phyloP scores from a whole-genome alignment of 768 basidiomycete species.

The Basidioascus undulatus region DNA sequence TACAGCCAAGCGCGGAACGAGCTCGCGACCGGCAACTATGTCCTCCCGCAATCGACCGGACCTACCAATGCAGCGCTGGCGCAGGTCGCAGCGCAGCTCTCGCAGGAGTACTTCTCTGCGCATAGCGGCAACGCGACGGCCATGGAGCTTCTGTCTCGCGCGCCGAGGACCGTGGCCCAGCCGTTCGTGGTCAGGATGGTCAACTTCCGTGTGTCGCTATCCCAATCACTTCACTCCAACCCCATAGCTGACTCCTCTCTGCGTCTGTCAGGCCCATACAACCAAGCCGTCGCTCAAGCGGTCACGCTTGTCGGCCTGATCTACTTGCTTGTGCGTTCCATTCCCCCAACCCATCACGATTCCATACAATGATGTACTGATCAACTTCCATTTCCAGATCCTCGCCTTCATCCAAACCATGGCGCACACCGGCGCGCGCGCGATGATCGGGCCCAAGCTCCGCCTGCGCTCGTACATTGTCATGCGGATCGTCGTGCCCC shows the following conservation, averaged over 20 bases:
- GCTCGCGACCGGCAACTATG: conserved; percentile 21
- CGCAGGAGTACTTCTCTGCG: conserved; percentile 7
- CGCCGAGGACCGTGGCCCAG: conserved; percentile 21
- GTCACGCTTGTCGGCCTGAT: conserved; percentile 25
- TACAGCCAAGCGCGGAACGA: conserved; percentile 27
- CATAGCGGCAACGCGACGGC: conserved; percentile 21
- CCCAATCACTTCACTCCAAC: too few relatives aligned
- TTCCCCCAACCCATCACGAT: conserved; percentile 5
- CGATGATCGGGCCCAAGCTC: conserved; percentile 21
- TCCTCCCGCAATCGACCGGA: conserved; percentile 19
- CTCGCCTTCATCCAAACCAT: neutral
- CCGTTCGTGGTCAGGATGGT: conserved; percentile 18
- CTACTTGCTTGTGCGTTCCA: conserved; percentile 14
- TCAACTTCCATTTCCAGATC: neutral
- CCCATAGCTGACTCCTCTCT: too few relatives aligned
- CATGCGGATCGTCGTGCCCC: conserved; percentile 19
- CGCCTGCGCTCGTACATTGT: conserved; percentile 18
- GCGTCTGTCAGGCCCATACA: too few relatives aligned
- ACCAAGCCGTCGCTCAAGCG: conserved; percentile 21
- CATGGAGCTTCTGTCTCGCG: conserved; percentile 19
- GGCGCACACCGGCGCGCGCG: conserved; percentile 16
- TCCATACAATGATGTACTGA: neutral
- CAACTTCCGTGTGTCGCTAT: conserved; percentile 25
- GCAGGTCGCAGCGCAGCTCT: neutral
- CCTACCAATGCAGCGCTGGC: conserved; percentile 11